Conservation (phyloP, 2,329 filamentous ascomycete species). For the Monosporascus cannonballus region DNA sequence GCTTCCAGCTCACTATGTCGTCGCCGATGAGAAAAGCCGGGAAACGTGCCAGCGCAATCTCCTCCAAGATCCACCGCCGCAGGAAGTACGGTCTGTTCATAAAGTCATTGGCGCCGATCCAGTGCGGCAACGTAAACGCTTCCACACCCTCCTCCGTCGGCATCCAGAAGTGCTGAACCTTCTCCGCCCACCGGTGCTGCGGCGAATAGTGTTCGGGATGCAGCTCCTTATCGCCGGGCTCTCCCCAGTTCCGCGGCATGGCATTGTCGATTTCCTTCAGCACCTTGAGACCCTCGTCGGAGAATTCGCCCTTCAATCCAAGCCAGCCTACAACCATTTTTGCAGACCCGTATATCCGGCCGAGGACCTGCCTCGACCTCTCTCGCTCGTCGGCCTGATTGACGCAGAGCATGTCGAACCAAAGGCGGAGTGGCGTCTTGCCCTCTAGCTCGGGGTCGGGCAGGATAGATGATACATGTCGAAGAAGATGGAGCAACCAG, state of each 20-base stretch:
- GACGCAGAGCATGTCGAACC: slow-evolving; percentile 7
- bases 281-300: slow-evolving; percentile 19
- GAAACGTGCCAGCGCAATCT: slow-evolving; percentile 28
- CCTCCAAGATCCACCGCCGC: slow-evolving; percentile 31
- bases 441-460: not conserved
- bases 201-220: slow-evolving; percentile 30
- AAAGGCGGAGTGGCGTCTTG: slow-evolving; percentile 3
- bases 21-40: slow-evolving; percentile 26
- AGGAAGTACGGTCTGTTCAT: slow-evolving; percentile 27
- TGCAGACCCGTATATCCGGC: slow-evolving; percentile 3
- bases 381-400: slow-evolving; percentile 5
- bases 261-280: slow-evolving; percentile 23
- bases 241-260: slow-evolving; percentile 27
- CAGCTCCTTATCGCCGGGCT: slow-evolving; percentile 25
- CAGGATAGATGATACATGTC: slow-evolving; percentile 4
- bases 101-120: slow-evolving; percentile 22
- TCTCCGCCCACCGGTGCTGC: slow-evolving; percentile 22
- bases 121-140: slow-evolving; percentile 15
- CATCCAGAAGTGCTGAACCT: slow-evolving; percentile 21
- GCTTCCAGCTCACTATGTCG: slow-evolving; percentile 30
- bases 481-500: slow-evolving; percentile 6
- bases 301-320: slow-evolving; percentile 22
- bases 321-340: slow-evolving; percentile 28
- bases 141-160: slow-evolving; percentile 14
- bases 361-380: slow-evolving; percentile 1